Base-by-base conservation (phyloP, 148 eudicot genomes). In the Chenopodium quinoa region DNA sequence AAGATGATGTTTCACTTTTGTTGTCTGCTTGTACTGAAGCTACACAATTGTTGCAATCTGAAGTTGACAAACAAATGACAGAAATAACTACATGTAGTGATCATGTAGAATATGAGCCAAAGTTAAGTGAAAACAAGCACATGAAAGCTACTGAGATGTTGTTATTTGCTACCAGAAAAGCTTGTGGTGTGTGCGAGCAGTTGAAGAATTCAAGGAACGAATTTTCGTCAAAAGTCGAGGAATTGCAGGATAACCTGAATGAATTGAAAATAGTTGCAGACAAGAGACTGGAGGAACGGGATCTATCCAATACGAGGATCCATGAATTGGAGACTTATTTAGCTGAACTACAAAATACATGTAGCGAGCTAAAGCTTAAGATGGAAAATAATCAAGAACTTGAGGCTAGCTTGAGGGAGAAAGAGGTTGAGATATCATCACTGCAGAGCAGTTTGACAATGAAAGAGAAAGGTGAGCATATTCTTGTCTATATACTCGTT, bases 21-120 rank as follows among this genome's bases (percentile, higher is more conserved):
- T 81, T 82, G 76, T 87, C 93, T 83, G 92, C 90, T 85, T 93
- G 95, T 86, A 47, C 86, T 63, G 86, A 88, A 80, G 92, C 92
- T 75, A 81, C 91, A 9, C 75, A 84, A 75, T 83, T 85, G 75
- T 83, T 93, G 87, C 86, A 90, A 65, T 76, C 32, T 56, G 85
- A 84, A 78, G 70, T 79, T 62, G 82, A 74, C 71, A 81, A 84
- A 27, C 83, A 70, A 80, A 62, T 48, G 71, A 80, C 40, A 44
- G 88, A 84, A 65, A 67, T 86, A 54, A 80, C 76, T 67, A 85
- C 89, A 78, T 65, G 80, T 79, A 60, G 75, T 73, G 88, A 84
- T 76, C 69, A 71, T 79, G 91, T 52, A 60, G 83, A 71, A 65
- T 47, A 84, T 65, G 81, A 80, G 78, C 68, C 73, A 47, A 80